Base-by-base conservation (phyloP, 2,329 filamentous ascomycete genomes). In the Aspergillus amoenus region DNA sequence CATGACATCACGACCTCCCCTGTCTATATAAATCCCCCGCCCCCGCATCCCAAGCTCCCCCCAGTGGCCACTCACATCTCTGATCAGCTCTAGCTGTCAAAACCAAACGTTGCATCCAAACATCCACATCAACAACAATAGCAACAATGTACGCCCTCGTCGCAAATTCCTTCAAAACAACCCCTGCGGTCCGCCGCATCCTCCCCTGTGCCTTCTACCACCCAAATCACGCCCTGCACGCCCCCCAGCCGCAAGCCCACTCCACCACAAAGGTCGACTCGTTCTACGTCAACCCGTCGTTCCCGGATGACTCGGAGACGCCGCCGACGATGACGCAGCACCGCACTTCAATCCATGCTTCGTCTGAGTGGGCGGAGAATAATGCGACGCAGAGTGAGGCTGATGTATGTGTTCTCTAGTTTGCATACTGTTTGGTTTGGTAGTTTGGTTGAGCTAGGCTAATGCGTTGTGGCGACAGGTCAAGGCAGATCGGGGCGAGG, bases 401-500 rank as follows among this genome's bases (percentile, higher is more conserved):
- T 30, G 48, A 39, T 39, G 46, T 55, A 39, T 15, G 32, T 42
- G 2, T 17, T 17, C 13, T 17, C 18, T 24, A 13, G 18, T 1
- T 22, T 24, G 22, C 17, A 11, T 30, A 30, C 27, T 30, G 9
- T 30, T 30, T n/a, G n/a, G n/a, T n/a, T n/a, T n/a, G 21, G 3
- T 21, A 21, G 21, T 4, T 21, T 4, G 27, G 27, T 32, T 37
- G 27, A 11, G 12, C 12, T 15, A 34, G 6, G 15, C 22, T 21
- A 22, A 44, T 24, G 8, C n/a, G 44, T 32, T 37, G 17, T 18
- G 15, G 18, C 27, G 9, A 40, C 17, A 59, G 57, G 46, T 59
- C 37, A 59, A 59, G 30, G 57, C 57, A 32, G 57, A 59, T 21
- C 17, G 57, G 11, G 48, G 48, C 52, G 57, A 59, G 22, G 52